A percentile compares a stretch with the other conserved stretches of the same genome.
Evolutionary conservation across 1,284 basidiomycete species (phyloP).

Genomic region (Lentinula novae-zelandiae): DNA sequence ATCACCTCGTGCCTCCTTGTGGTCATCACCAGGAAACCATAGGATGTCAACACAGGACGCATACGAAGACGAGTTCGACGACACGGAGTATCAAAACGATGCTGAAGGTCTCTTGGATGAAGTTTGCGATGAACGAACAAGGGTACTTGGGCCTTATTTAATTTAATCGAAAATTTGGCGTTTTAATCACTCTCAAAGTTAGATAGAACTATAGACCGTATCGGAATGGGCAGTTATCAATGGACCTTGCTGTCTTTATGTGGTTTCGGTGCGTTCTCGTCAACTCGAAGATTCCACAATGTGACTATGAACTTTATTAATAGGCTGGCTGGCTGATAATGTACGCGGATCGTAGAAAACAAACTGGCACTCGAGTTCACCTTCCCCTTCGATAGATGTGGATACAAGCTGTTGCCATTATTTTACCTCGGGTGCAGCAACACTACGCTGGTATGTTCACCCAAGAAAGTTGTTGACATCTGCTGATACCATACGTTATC

Average conservation of each 20-base stretch:
- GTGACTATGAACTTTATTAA: neutral
- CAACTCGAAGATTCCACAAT: neutral
- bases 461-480: neutral
- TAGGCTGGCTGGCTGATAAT: slow-evolving; percentile 86
- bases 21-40: slow-evolving; percentile 13
- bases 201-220: slow-evolving; percentile 83
- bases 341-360: slow-evolving; percentile 37
- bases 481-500: neutral
- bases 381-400: slow-evolving; percentile 65
- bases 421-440: slow-evolving; percentile 88
- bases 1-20: slow-evolving; percentile 19
- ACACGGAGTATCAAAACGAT: slow-evolving; percentile 23
- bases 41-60: slow-evolving; percentile 3
- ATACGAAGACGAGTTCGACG: slow-evolving; percentile 23
- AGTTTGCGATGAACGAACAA: slow-evolving; percentile 54
- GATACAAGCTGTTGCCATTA: slow-evolving; percentile 86
- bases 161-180: neutral
- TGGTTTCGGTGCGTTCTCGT: slow-evolving; percentile 70
- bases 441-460: slow-evolving; percentile 66
- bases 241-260: slow-evolving; percentile 80
- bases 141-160: slow-evolving; percentile 28
- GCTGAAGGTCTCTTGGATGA: slow-evolving; percentile 20
- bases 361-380: slow-evolving; percentile 14
- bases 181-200: slow-evolving; percentile 31
- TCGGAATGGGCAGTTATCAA: slow-evolving; percentile 88